Evolutionary conservation across 495 filamentous ascomycete genomes (phyloP), one percentile per base, ranked within the genome.

Genomic region (Neurospora sp.): DNA sequence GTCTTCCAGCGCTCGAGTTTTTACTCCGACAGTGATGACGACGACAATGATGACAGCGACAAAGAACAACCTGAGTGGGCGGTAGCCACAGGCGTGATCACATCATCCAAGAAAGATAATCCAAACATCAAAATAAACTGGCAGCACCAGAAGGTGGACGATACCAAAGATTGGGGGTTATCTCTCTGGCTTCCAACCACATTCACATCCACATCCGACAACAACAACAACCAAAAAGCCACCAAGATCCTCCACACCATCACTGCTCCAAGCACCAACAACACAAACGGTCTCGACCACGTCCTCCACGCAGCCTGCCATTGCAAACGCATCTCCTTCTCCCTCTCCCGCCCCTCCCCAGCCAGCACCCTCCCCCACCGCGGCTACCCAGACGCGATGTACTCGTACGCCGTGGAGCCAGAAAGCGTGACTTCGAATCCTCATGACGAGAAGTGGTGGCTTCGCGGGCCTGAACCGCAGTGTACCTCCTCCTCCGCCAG

Each of bases 101-200:
- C 18, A 20, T 46, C 42, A 46, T 46, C 42, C 69, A 3, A 22
- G 40, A 37, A 18, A 59, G 42, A 46, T 48, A 53, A 61, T 35
- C 20, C 70, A 8, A 38, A 5, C 12, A 46, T 71, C 4, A 31
- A 85, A 18, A 75, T 82, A 44, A 78, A 77, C 20, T 76, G 82
- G 38, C 74, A 77, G 7, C 88, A 92, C 73, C 84, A 84, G 69
- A 82, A 83, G 73, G 77, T 83, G 18, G 72, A 77, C 12, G 85
- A 88, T 70, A 89, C 88, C 8, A 75, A 72, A 3, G 90, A 93
- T 72, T 88, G 90, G 22, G 89, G 91, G 0, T 76, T 90, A 37
- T 84, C 83, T 68, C 75, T 78, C n/a, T 89, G 86, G 72, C 80
- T 91, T 74, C 77, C 27, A 74, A 70, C 12, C 70, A 40, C n/a